phyloP scores from a whole-genome alignment of 345 rosid genomes.

The Syzygium jambos region DNA sequence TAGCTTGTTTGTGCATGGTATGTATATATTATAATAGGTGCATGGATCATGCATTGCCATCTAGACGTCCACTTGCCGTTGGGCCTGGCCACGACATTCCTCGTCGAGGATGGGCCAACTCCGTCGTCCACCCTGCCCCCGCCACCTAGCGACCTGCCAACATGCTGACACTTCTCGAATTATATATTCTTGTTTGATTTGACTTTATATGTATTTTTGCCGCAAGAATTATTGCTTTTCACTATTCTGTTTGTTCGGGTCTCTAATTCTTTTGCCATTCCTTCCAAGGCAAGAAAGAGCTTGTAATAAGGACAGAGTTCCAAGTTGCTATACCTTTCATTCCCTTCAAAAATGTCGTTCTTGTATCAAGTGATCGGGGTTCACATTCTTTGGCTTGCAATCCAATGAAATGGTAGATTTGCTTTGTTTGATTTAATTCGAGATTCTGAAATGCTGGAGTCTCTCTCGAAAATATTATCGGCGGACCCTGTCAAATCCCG shows the following conservation, averaged over 20 bases:
- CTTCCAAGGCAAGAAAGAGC: neutral
- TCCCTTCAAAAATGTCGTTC: neutral
- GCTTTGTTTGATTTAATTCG: neutral
- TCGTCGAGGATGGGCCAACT: conserved; percentile 24
- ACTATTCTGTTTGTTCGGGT: neutral
- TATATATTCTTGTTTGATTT: neutral
- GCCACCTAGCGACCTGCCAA: conserved; percentile 26
- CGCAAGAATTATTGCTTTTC: neutral
- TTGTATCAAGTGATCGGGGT: neutral
- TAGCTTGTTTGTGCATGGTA: neutral
- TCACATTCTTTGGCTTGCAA: neutral
- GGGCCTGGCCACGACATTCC: conserved; percentile 22
- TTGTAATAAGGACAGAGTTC: neutral
- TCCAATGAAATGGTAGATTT: neutral
- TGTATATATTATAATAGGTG: neutral
- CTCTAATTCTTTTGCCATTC: neutral
- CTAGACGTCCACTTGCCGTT: conserved; percentile 24
- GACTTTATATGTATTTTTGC: neutral
- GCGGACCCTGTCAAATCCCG: no score
- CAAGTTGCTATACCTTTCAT: neutral
- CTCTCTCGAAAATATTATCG: no score
- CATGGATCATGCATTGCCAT: conserved; percentile 29
- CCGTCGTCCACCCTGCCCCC: conserved; percentile 20
- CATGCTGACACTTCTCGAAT: neutral
- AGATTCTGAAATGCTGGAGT: neutral